Evolutionary conservation across 306 rosid genomes (phyloP).

Genomic region (Crotalaria pallida): DNA sequence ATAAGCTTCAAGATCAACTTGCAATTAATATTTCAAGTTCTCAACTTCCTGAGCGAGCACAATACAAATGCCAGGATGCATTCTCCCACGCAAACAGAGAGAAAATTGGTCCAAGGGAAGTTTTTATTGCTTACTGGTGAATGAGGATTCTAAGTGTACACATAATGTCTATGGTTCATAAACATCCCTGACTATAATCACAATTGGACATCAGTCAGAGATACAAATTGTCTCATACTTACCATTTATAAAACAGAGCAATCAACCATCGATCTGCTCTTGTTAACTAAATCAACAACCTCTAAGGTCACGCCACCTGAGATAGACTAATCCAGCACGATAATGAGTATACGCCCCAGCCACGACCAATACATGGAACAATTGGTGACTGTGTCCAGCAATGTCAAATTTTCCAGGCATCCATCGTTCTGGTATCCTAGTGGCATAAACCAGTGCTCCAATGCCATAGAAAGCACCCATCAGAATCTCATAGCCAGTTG

Average conservation of each 20-base stretch:
- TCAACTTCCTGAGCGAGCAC: not conserved
- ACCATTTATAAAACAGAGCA: not conserved
- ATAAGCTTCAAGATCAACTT: too few species aligned
- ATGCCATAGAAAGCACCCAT: conserved; percentile 78
- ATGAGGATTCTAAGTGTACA: not conserved
- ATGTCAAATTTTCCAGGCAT: conserved; percentile 95
- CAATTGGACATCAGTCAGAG: conserved; percentile 15
- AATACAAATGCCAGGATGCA: not conserved
- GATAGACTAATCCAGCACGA: conserved; percentile 87
- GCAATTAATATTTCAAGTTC: too few species aligned
- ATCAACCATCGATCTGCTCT: not conserved
- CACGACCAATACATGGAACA: conserved; percentile 77
- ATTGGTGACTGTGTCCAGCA: conserved; percentile 97
- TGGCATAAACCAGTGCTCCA: conserved; percentile 90
- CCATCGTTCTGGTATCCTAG: conserved; percentile 94
- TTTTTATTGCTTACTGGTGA: not conserved
- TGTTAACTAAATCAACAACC: conserved; percentile 55
- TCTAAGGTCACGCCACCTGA: conserved; percentile 81
- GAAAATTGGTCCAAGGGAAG: not conserved
- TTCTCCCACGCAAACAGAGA: not conserved
- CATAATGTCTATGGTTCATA: conserved; percentile 3
- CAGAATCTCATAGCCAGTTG: conserved; percentile 77
- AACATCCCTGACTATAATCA: conserved; percentile 7
- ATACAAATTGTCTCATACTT: not conserved
- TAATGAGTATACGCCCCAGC: conserved; percentile 95